Evolutionary conservation across 257 asterid genomes (phyloP).

Genomic region (Leonotis leonurus): DNA sequence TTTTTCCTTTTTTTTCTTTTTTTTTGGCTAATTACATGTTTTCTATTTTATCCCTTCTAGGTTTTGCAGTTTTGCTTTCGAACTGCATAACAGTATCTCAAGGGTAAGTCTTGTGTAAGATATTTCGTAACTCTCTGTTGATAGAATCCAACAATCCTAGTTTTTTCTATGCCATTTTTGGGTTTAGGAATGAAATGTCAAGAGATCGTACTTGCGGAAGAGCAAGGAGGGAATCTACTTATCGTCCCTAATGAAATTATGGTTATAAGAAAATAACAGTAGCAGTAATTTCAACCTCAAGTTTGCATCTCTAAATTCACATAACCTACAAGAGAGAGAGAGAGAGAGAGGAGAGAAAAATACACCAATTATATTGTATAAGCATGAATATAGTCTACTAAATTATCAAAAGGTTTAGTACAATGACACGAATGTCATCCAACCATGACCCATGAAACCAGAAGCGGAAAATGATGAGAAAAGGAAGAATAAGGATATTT

Average conservation of each 20-base stretch:
- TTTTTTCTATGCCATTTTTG: too few species aligned
- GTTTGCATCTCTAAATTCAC: neutral
- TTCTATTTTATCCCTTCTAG: too few species aligned
- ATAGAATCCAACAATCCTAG: too few species aligned
- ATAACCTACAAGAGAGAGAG: too few species aligned
- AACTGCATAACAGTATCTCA: too few species aligned
- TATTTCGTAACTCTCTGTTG: too few species aligned
- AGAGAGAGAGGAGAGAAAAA: neutral
- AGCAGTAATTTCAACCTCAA: neutral
- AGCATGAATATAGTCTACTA: conserved; percentile 4
- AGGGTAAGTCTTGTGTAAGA: too few species aligned
- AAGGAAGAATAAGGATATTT: neutral
- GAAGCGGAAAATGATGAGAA: conserved; percentile 4
- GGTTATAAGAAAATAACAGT: neutral
- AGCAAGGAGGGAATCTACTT: too few species aligned
- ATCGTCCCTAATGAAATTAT: too few species aligned
- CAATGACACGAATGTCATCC: neutral
- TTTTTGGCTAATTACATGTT: neutral
- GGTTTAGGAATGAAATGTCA: neutral
- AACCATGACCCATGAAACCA: neutral
- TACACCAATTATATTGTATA: neutral
- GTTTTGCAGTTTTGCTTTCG: too few species aligned
- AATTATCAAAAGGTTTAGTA: conserved; percentile 4
- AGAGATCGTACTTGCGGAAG: too few species aligned
- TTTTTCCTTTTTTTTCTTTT: neutral